These are phyloP conservation scores for Colletotrichum godetiae DNA, from an alignment of 2,329 filamentous ascomycete species.

Conservation along the genomic window DNA sequence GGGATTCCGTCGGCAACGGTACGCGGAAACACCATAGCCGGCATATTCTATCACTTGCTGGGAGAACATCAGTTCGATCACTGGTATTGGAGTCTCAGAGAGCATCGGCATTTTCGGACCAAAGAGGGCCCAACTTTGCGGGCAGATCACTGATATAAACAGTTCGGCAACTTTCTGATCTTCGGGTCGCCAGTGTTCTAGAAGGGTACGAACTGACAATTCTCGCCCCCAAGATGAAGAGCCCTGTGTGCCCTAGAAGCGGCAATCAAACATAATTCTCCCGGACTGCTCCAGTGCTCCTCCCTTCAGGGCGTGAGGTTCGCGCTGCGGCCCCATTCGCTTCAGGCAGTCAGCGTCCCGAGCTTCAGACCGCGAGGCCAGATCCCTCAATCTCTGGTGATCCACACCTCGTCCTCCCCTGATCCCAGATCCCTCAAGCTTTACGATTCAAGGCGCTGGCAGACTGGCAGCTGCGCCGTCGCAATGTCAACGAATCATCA, in stretches of 20 bases:
- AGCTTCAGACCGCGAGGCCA: slow-evolving; percentile 6
- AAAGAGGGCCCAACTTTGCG: background rate
- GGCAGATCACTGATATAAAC: background rate
- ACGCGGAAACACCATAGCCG: background rate
- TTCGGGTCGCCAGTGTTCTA: slow-evolving; percentile 25
- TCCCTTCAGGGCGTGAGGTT: slow-evolving; percentile 14
- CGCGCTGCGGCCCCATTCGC: slow-evolving; percentile 7
- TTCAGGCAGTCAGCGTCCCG: slow-evolving; percentile 5
- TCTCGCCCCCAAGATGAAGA: slow-evolving; percentile 12
- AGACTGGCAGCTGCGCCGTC: slow-evolving; percentile 10
- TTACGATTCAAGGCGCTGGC: slow-evolving; percentile 29
- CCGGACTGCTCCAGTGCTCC: slow-evolving; percentile 4
- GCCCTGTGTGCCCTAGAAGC: background rate
- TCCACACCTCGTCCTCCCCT: slow-evolving; percentile 26
- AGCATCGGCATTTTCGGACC: background rate
- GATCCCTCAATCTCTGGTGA: slow-evolving; percentile 21
- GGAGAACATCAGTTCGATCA: background rate
- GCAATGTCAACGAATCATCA: slow-evolving; percentile 17
- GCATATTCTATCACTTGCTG: background rate
- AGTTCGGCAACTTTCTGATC: background rate
- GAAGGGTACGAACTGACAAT: slow-evolving; percentile 10
- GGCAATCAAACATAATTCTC: slow-evolving; percentile 3
- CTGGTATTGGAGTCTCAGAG: background rate
- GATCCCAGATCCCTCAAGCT: slow-evolving; percentile 26
- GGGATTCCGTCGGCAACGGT: slow-evolving; percentile 22